Base-by-base conservation (phyloP, 805 yeast species). In the Lipomyces yamanashiensis region DNA sequence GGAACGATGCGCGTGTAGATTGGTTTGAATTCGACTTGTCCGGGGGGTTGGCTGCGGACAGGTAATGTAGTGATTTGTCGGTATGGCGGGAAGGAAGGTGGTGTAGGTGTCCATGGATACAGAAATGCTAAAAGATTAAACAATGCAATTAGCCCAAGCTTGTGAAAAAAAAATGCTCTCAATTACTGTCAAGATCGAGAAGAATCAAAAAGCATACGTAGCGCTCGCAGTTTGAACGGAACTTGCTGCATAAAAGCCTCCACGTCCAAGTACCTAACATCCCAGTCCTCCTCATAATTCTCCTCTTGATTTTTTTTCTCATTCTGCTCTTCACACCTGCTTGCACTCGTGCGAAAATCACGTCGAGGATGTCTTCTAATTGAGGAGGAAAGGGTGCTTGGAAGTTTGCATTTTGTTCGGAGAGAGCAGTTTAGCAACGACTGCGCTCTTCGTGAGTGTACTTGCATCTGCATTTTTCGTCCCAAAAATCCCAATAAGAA, bases 31-130 rank as follows among this genome's bases (percentile, higher is more conserved):
- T 21, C 55, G 19, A 10, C 41, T 3, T 2, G 12, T 5, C 54
- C 54, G 41, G 13, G 5, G 2, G 43, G 3, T 19, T 9, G 40
- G 10, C 40, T 36, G 10, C 17, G 37, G 13, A 19, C 23, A 4
- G 59, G 59, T 9, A 55, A 6, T 2, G 50, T 15, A 7, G 54
- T 13, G 12, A 58, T 52, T 36, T 37, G 45, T 40, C 62, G 48
- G 48, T 58, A 58, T 6, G 55, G 58, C 21, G 58, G 58, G n/a
- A 9, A 17, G 0, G 28, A 23, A n/a, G 62, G 62, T 10, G 62
- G 62, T 17, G 40, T n/a, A 7, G 62, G 58, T 39, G 62, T 58
- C 62, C 62, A 51, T 15, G 58, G 58, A 45, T 58, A 51, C 12
- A 58, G 15, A 49, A 58, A 58, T 19, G 62, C 62, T 58, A 33